Base-by-base conservation (phyloP, 1,284 basidiomycete species). In the Cutaneotrichosporon mucoides region DNA sequence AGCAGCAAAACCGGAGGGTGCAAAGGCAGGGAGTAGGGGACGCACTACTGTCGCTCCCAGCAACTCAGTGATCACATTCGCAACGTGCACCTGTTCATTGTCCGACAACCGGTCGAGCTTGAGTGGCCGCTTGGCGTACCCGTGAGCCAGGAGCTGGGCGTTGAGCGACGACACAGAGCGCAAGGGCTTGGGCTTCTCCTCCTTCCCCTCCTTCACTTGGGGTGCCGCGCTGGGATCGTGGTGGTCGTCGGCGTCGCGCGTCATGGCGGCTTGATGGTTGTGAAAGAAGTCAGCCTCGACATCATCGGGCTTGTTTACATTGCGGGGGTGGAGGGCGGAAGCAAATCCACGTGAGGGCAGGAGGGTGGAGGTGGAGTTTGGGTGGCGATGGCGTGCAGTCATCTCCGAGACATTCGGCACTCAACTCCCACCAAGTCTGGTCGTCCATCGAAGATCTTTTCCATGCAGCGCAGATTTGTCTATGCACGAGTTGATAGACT, bases 11-110 rank as follows among this genome's bases (percentile, higher is more conserved):
- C n/a, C n/a, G n/a, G n/a, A n/a, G n/a, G n/a, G n/a, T n/a, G n/a
- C n/a, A n/a, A n/a, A n/a, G n/a, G n/a, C n/a, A n/a, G n/a, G 34
- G 38, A n/a, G n/a, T n/a, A 1, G 46, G 38, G 4, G 5, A 84
- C 88, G 66, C 72, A 93, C 91, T 66, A 90, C 80, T 66, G 89
- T 81, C 69, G 92, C 87, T 56, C 87, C 82, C 37, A 94, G 79
- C 81, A 94, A 83, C 12, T 84, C 83, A n/a, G 89, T 80, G 36
- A 94, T 69, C 72, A 90, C 91, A 69, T 87, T 88, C 2, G 88
- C 82, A 11, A 88, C 80, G 43, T 81, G 80, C n/a, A 87, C 85
- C n/a, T 83, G 80, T 45, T 88, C 84, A 13, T 81, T 76, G 48
- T 82, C 82, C 4, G 81, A 79, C 16, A 88, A 73, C 0, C 85